Evolutionary conservation across 495 filamentous ascomycete genomes (phyloP), one percentile per base, ranked within the genome.

Genomic region (Aspergillus sclerotiicarbonarius): DNA sequence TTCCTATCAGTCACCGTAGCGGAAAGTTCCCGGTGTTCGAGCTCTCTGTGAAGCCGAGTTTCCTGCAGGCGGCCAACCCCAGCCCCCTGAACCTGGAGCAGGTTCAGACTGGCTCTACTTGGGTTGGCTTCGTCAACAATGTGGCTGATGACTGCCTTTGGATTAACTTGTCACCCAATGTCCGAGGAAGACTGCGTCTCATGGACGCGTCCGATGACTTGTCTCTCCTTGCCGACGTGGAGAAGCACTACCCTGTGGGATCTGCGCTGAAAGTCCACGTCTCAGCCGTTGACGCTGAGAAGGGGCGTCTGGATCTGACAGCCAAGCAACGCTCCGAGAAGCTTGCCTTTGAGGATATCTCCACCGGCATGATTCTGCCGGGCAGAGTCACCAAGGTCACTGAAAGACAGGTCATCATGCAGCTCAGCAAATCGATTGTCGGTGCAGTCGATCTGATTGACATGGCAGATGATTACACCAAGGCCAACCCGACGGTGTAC

Each of bases 111-210:
- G 92, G 88, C 33, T 86, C 86, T 10, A 82, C 73, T 0, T 87
- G 85, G 74, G 73, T 92, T 49, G 91, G 84, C 3, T 97, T 92
- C 67, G 81, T 98, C 67, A 98, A 98, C 75, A 96, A 96, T 61
- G 72, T 92, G 53, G 78, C 83, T 13, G 80, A 88, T 33, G 83
- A 87, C 53, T 89, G 82, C 60, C 76, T 94, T 19, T 98, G 92
- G 93, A 85, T 93, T 48, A 96, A 89, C 66, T 70, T 98, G 25
- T 89, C 92, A 4, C 92, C 94, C n/a, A 92, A 88, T 61, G 86
- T 98, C 29, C 86, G 91, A 15, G 94, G 94, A 57, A 80, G 91
- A 51, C 82, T 98, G 47, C 83, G 81, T 39, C 79, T 85, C 49
- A 82, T 94, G 66, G 91, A 97, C 73, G 82, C 95, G 18, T 89